Conservation (phyloP, 371 early-diverging fungal genomes). For the Rhizopus stolonifer region DNA sequence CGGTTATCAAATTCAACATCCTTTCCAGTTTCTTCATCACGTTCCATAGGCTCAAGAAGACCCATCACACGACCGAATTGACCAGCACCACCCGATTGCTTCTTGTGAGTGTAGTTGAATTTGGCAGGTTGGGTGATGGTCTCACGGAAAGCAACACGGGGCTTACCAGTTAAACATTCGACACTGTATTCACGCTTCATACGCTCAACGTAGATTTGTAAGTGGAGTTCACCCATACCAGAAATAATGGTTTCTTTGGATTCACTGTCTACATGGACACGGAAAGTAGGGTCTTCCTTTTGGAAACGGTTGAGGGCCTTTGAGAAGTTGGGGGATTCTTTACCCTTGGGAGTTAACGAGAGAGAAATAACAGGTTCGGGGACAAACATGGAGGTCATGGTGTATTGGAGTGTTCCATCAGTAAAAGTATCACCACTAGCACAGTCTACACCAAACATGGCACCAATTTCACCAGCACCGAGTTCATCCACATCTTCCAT, state of each 20-base stretch:
- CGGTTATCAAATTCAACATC: conserved; percentile 68
- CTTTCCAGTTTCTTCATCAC: conserved; percentile 57
- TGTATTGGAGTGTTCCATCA: conserved; percentile 77
- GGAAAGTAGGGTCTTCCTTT: conserved; percentile 97
- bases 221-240: conserved; percentile 93
- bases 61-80: conserved; percentile 94
- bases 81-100: conserved; percentile 97
- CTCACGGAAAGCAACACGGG: conserved; percentile 96
- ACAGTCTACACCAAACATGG: conserved; percentile 97
- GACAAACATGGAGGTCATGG: conserved; percentile 98
- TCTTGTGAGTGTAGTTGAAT: conserved; percentile 98
- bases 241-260: conserved; percentile 92
- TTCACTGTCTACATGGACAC: conserved; percentile 90
- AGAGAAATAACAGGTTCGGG: conserved; percentile 97
- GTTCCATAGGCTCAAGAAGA: conserved; percentile 83
- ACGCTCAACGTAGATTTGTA: conserved; percentile 95
- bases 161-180: conserved; percentile 93
- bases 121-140: conserved; percentile 75
- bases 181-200: conserved; percentile 96
- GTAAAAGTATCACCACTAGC: conserved; percentile 97
- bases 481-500: conserved; percentile 97
- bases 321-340: conserved; percentile 91
- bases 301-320: conserved; percentile 95
- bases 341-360: conserved; percentile 85
- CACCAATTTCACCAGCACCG: conserved; percentile 97